Conservation (phyloP, 306 rosid genomes). For the Prunus persica region Prunus_persica_NCBIv2 NC_034011.1:8484001-8484500, state of each 20-base stretch:
- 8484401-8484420: neutral
- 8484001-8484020: no score
- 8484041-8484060: neutral
- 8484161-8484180: constrained; percentile 75
- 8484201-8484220: constrained; percentile 72
- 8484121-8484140: constrained; percentile 63
- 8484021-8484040: neutral
- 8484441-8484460: neutral
- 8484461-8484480: neutral
- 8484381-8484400: neutral
- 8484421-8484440: neutral
- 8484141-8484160: constrained; percentile 66
- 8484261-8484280: neutral
- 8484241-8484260: constrained; percentile 44
- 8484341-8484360: neutral
- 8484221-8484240: constrained; percentile 60
- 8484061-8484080: neutral
- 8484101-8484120: constrained; percentile 71
- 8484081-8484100: constrained; percentile 1
- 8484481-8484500: neutral
- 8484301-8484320: neutral
- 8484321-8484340: neutral
- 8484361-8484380: neutral
- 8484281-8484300: neutral
- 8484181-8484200: constrained; percentile 65